Percentiles rank a stretch among this genome's conserved stretches.
Conservation (phyloP, 352 stramenopile genomes). For the Globisporangium echinulatum region DNA sequence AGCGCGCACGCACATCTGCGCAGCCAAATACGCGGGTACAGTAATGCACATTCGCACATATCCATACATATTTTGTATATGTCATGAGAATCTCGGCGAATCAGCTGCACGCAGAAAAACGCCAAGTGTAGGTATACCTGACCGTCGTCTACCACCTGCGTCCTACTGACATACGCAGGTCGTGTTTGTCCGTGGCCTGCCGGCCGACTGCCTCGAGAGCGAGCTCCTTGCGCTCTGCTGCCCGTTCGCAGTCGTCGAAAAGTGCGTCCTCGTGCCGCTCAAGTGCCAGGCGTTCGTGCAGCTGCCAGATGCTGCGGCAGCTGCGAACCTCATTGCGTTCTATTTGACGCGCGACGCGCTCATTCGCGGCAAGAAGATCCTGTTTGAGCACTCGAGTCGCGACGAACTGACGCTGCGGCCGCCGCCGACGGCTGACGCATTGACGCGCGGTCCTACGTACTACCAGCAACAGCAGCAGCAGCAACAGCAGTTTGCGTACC, state of each 20-base stretch:
- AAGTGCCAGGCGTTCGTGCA: slow-evolving; percentile 81
- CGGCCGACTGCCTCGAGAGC: slow-evolving; percentile 72
- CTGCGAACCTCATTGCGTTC: slow-evolving; percentile 70
- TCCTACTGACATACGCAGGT: slow-evolving; percentile 24
- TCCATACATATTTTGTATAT: too few species aligned
- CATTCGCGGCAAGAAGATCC: slow-evolving; percentile 75
- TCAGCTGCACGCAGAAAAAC: neutral
- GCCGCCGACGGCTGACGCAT: neutral
- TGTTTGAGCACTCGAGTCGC: slow-evolving; percentile 68
- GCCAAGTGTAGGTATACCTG: neutral
- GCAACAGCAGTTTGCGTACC: slow-evolving; percentile 5
- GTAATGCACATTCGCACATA: neutral
- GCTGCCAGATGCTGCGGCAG: slow-evolving; percentile 53
- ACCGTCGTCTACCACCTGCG: slow-evolving; percentile 12
- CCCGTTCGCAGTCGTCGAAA: slow-evolving; percentile 78
- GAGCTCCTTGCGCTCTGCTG: slow-evolving; percentile 77
- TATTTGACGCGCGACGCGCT: slow-evolving; percentile 71
- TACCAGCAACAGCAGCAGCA: slow-evolving; percentile 1
- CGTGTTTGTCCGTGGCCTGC: slow-evolving; percentile 71
- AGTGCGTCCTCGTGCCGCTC: slow-evolving; percentile 62
- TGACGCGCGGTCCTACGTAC: neutral
- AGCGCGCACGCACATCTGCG: slow-evolving; percentile 28
- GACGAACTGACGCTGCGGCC: slow-evolving; percentile 47
- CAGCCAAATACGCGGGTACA: slow-evolving; percentile 39
- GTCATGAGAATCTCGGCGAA: too few species aligned